Conservation (phyloP, 2,329 filamentous ascomycete species). For the Apiospora aurea region DNA sequence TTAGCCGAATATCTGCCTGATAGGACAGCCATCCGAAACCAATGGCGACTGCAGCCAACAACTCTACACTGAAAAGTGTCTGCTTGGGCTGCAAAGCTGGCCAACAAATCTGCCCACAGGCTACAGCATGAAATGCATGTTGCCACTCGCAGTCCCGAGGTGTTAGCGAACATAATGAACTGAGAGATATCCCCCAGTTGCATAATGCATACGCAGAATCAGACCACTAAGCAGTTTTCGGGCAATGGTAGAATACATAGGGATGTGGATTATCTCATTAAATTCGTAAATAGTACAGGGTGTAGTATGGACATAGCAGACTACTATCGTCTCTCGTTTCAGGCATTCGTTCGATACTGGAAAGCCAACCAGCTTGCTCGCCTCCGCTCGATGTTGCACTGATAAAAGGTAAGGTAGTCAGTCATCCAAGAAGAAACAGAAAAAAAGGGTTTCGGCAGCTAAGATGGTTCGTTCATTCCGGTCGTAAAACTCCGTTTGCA, state of each 20-base stretch:
- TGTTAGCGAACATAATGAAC: no score
- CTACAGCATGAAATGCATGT: no score
- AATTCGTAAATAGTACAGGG: slow-evolving; percentile 7
- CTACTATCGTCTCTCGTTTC: neutral
- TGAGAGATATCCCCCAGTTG: neutral
- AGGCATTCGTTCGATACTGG: neutral
- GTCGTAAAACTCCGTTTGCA: slow-evolving; percentile 10
- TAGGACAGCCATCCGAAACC: no score
- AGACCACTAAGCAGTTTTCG: neutral
- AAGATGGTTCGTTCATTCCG: neutral
- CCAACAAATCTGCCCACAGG: no score
- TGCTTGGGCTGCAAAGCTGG: no score
- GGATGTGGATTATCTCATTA: neutral
- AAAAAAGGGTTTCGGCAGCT: neutral
- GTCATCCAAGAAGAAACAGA: neutral
- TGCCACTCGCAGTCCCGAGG: no score
- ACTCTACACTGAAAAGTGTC: no score
- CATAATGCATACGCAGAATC: neutral
- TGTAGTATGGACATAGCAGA: neutral
- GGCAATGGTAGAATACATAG: neutral
- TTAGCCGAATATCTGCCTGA: no score
- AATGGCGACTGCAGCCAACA: no score
- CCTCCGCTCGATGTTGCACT: neutral
- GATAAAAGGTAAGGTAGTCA: slow-evolving; percentile 7
- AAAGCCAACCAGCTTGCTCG: neutral